Evolutionary conservation across 2,329 filamentous ascomycete genomes (phyloP).

Genomic region (Teratosphaeria gauchensis): DNA sequence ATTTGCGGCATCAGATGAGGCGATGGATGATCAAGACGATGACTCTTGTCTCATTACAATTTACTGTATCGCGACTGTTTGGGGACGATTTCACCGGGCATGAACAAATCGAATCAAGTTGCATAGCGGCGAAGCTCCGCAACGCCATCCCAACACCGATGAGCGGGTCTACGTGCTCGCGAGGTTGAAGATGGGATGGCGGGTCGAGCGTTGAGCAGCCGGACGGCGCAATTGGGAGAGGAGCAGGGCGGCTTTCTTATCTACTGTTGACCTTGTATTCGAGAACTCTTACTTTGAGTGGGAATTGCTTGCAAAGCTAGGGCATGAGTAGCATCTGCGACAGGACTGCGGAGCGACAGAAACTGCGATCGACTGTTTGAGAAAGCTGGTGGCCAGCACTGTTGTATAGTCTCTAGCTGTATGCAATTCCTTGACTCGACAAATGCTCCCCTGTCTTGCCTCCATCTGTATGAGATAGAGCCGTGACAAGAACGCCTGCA

Average conservation of each 20-base stretch:
- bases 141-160: conserved; percentile 9
- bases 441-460: background rate
- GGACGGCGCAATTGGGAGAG: background rate
- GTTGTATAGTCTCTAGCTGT: background rate
- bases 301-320: background rate
- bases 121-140: conserved; percentile 6
- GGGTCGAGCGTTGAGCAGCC: conserved; percentile 21
- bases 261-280: background rate
- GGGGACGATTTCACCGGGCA: background rate
- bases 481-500: no score
- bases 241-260: background rate
- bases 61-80: background rate
- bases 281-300: background rate
- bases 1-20: background rate
- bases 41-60: background rate
- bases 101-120: conserved; percentile 1
- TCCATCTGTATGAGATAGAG: no score
- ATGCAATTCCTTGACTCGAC: background rate
- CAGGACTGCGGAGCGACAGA: background rate
- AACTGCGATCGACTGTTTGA: background rate
- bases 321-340: background rate
- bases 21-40: background rate
- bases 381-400: background rate
- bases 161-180: conserved; percentile 11
- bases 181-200: conserved; percentile 28